Percentiles rank a stretch among this genome's conserved stretches.
Evolutionary conservation across 2,329 filamentous ascomycete species (phyloP).

Genomic region (Fusarium sulawesiense): DNA sequence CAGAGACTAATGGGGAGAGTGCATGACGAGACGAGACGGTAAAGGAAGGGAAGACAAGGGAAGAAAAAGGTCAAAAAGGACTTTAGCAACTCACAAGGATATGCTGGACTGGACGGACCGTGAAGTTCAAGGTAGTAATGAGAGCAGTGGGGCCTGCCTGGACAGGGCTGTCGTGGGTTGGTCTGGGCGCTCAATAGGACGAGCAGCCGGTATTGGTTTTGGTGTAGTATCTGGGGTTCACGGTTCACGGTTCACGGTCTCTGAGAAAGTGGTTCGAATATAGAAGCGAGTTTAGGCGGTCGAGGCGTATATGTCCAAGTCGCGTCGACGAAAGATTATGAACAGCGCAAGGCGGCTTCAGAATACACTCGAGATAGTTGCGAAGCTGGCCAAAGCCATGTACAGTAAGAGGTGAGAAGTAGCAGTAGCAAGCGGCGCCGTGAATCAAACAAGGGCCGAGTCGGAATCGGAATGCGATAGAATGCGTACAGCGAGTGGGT

Average conservation of each 20-base stretch:
- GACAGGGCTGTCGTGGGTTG: conserved; percentile 46
- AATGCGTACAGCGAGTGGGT: conserved; percentile 15
- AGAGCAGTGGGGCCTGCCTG: conserved; percentile 43
- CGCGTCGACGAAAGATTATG: conserved; percentile 28
- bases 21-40: conserved; percentile 45
- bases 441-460: conserved; percentile 28
- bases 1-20: conserved; percentile 42
- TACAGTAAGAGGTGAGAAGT: conserved; percentile 3
- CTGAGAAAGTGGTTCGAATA: conserved; percentile 31
- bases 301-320: conserved; percentile 28
- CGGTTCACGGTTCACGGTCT: conserved; percentile 32
- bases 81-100: conserved; percentile 37
- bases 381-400: conserved; percentile 2
- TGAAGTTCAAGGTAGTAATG: conserved; percentile 41
- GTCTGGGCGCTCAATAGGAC: conserved; percentile 42
- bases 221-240: conserved; percentile 32
- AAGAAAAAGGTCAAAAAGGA: conserved; percentile 35
- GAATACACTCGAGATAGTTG: conserved; percentile 12
- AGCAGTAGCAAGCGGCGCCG: conserved; percentile 23
- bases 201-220: conserved; percentile 23
- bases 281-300: conserved; percentile 36
- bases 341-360: background rate
- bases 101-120: conserved; percentile 41
- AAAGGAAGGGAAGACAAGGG: conserved; percentile 23
- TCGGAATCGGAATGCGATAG: conserved; percentile 31